phyloP scores from a whole-genome alignment of 768 basidiomycete genomes.

The Pulveroboletus ravenelii region DNA sequence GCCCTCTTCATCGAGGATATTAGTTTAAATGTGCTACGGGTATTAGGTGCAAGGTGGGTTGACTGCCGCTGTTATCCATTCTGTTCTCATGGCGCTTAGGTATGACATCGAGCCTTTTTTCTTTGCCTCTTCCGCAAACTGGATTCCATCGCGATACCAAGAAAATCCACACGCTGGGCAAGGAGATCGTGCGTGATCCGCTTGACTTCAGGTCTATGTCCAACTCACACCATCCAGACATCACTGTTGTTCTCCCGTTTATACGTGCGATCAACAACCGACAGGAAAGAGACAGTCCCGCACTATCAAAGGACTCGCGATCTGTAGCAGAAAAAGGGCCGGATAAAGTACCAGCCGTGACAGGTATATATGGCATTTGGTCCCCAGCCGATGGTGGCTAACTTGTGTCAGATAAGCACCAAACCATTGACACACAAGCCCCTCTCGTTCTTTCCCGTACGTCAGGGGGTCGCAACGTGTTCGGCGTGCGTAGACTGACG shows the following conservation, averaged over 20 bases:
- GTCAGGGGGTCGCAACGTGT: neutral
- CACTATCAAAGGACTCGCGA: constrained; percentile 14
- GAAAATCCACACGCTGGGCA: constrained; percentile 37
- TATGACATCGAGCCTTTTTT: constrained; percentile 62
- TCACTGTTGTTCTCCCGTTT: constrained; percentile 54
- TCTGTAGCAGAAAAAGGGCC: constrained; percentile 2
- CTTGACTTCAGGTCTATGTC: constrained; percentile 27
- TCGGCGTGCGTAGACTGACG: neutral
- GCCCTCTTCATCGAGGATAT: constrained; percentile 51
- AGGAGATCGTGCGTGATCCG: constrained; percentile 43
- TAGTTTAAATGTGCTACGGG: constrained; percentile 47
- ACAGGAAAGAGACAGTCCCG: constrained; percentile 6
- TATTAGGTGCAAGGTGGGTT: constrained; percentile 52
- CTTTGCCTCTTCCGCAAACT: constrained; percentile 58
- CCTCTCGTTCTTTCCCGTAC: constrained; percentile 40
- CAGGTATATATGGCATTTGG: constrained; percentile 13
- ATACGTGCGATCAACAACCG: constrained; percentile 39
- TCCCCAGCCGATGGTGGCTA: neutral
- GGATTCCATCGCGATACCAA: constrained; percentile 65
- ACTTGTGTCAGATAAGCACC: constrained; percentile 11
- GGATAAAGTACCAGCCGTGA: constrained; percentile 7
- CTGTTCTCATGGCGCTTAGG: constrained; percentile 23
- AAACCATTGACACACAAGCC: constrained; percentile 49
- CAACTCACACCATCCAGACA: constrained; percentile 36
- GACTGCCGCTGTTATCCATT: neutral